A percentile compares a stretch with the other conserved stretches of the same genome.
These are phyloP conservation scores for Elaeis guineensis DNA, from an alignment of 176 grass and related monocot species.

Conservation along the genomic window DNA sequence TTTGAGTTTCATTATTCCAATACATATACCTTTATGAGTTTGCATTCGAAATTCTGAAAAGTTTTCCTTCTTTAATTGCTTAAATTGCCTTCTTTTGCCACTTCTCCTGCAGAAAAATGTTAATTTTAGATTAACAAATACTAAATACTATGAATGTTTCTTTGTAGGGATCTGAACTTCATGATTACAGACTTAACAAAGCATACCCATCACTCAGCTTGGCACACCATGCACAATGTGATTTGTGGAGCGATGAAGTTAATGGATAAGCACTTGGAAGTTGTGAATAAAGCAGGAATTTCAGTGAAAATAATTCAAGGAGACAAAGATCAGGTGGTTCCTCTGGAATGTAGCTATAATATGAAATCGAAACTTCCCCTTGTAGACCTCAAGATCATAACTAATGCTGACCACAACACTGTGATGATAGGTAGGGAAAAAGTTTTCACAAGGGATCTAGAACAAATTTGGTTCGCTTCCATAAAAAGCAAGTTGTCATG, in stretches of 20 bases:
- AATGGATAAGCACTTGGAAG: slow-evolving; percentile 51
- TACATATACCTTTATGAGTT: too few relatives aligned
- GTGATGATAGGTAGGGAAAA: slow-evolving; percentile 41
- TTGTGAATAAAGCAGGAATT: slow-evolving; percentile 34
- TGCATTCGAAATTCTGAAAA: too few relatives aligned
- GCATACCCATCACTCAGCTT: slow-evolving; percentile 93
- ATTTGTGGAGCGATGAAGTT: slow-evolving; percentile 48
- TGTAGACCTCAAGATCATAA: slow-evolving; percentile 32
- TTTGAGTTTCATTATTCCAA: too few relatives aligned
- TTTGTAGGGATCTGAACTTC: slow-evolving; percentile 34
- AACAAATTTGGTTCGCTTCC: slow-evolving; percentile 34
- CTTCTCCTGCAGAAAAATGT: too few relatives aligned
- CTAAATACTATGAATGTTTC: too few relatives aligned
- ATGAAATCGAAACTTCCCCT: slow-evolving; percentile 39
- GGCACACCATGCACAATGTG: slow-evolving; percentile 97
- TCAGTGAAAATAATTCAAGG: slow-evolving; percentile 58
- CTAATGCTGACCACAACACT: slow-evolving; percentile 41
- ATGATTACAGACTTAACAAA: slow-evolving; percentile 41
- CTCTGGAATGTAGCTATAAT: slow-evolving; percentile 44
- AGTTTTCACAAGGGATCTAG: slow-evolving; percentile 35
- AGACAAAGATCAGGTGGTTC: slow-evolving; percentile 51
- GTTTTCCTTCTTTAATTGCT: too few relatives aligned
- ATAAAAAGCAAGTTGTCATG: background rate
- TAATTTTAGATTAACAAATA: too few relatives aligned
- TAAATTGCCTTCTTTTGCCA: too few relatives aligned